Base-by-base conservation (phyloP, 2,329 filamentous ascomycete species). In the Aspergillus sp. region DNA sequence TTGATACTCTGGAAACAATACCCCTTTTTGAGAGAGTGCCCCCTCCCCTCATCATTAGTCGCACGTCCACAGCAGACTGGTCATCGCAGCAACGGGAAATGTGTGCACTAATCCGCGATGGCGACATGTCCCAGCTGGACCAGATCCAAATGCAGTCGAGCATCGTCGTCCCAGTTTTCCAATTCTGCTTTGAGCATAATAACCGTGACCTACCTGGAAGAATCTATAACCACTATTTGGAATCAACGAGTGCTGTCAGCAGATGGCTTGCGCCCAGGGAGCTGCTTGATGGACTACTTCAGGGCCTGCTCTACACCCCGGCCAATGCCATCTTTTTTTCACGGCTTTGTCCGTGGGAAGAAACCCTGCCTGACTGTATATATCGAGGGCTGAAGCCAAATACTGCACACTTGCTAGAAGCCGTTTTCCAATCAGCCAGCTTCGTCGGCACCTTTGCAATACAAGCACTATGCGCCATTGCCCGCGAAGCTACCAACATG, bases 151-250 rank as follows among this genome's bases (percentile, higher is more conserved):
- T 48, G 27, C 45, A 48, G 25, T 33, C 45, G 0, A 48, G 31
- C 9, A 17, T 48, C 15, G n/a, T 48, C 25, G n/a, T 48, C 8
- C 27, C 45, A 33, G 25, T 48, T 9, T 27, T 48, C n/a, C 45
- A 48, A 33, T 48, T 48, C 27, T 48, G 45, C 25, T 48, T 48
- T 48, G 45, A 48, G 45, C 45, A 48, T 33, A 48, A 21, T 35
- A 27, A 33, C n/a, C 6, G 12, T 23, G 17, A 17, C 11, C 31
- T 33, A 4, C 12, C n/a, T 31, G 7, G n/a, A n/a, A 48, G 19
- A n/a, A 48, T 48, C 11, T 48, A 48, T 35, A 25, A 9, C 12
- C 45, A 48, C 11, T 48, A 33, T 17, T 23, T 48, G 4, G 27
- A 47, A 15, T 47, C 44, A 31, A 6, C 44, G 4, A 47, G 21